Conservation (phyloP, 345 rosid genomes). For the Salix viminalis region DNA sequence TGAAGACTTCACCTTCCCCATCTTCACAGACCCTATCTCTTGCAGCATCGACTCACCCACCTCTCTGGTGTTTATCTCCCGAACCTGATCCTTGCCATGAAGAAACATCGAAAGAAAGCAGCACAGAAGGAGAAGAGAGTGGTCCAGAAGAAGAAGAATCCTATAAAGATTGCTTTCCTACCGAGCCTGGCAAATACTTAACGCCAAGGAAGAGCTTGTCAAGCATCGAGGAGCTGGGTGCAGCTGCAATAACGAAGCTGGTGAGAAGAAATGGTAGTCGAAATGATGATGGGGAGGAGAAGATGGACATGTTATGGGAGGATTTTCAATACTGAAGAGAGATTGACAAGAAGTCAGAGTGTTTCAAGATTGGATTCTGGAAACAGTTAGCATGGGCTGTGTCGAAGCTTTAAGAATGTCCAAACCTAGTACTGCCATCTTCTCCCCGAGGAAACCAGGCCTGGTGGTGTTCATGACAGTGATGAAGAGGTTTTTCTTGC, state of each 20-base stretch:
- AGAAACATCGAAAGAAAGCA: slow-evolving; percentile 5
- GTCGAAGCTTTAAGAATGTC: slow-evolving; percentile 29
- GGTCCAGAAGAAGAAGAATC: background rate
- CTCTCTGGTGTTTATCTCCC: slow-evolving; percentile 55
- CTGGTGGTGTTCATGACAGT: slow-evolving; percentile 42
- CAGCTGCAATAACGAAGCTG: background rate
- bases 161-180: background rate
- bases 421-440: slow-evolving; percentile 16
- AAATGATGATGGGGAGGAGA: slow-evolving; percentile 36
- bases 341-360: slow-evolving; percentile 21
- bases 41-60: slow-evolving; percentile 59
- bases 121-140: background rate
- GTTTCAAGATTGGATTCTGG: slow-evolving; percentile 5
- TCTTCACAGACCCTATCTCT: slow-evolving; percentile 21
- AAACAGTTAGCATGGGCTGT: slow-evolving; percentile 25
- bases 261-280: background rate
- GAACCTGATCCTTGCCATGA: slow-evolving; percentile 12
- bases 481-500: slow-evolving; percentile 54
- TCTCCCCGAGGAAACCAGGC: slow-evolving; percentile 32
- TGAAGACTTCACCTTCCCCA: slow-evolving; percentile 77
- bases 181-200: background rate
- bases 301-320: slow-evolving; percentile 88
- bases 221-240: slow-evolving; percentile 10
- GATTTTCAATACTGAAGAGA: slow-evolving; percentile 63
- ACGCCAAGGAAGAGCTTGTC: slow-evolving; percentile 36